Evolutionary conservation across 1,284 basidiomycete genomes (phyloP).

Genomic region (Apiotrichum brassicae): DNA sequence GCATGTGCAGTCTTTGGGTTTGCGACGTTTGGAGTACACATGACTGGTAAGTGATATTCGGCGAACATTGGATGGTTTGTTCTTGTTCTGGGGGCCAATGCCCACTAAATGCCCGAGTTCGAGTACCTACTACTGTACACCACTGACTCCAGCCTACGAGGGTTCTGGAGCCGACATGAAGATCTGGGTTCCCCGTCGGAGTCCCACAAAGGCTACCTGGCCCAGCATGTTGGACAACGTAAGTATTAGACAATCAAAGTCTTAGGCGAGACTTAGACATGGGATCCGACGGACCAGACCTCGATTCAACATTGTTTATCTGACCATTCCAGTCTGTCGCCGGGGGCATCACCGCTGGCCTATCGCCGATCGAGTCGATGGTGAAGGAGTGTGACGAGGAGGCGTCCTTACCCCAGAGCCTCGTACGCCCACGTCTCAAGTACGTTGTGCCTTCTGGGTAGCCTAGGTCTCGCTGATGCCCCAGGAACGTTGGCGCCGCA

Average conservation of each 20-base stretch:
- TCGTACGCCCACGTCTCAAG: constrained; percentile 58
- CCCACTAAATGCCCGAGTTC: too few relatives aligned
- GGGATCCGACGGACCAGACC: too few relatives aligned
- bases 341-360: constrained; percentile 60
- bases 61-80: too few relatives aligned
- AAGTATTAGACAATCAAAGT: too few relatives aligned
- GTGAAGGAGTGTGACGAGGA: constrained; percentile 93
- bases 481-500: constrained; percentile 29
- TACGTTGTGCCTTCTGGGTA: constrained; percentile 11
- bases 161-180: constrained; percentile 47
- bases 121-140: too few relatives aligned
- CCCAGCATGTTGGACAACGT: constrained; percentile 35
- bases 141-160: constrained; percentile 33
- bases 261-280: too few relatives aligned
- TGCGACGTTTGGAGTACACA: constrained; percentile 62
- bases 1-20: constrained; percentile 76
- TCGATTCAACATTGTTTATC: too few relatives aligned
- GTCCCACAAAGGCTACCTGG: constrained; percentile 79
- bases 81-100: too few relatives aligned
- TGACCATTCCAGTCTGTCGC: constrained; percentile 45
- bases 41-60: constrained; percentile 29
- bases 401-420: constrained; percentile 63
- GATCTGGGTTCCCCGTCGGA: constrained; percentile 83
- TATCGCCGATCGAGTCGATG: constrained; percentile 65
- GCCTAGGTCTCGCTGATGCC: too few relatives aligned